Base-by-base conservation (phyloP, 2,329 filamentous ascomycete genomes). In the Zalaria obscura region DNA sequence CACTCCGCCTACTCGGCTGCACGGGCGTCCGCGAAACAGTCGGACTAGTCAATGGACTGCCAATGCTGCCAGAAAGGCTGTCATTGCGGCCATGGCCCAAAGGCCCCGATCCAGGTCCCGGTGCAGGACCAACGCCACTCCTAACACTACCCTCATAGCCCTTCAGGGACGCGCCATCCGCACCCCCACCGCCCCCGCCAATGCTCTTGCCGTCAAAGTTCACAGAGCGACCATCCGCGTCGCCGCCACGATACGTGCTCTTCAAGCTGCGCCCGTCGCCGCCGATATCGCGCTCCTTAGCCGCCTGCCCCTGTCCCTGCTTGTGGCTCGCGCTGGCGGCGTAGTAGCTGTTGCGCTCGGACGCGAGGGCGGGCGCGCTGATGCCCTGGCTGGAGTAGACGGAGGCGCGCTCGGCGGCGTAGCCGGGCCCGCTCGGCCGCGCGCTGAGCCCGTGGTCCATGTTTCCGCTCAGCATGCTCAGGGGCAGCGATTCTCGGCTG, bases 311-410 rank as follows among this genome's bases (percentile, higher is more conserved):
- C 45, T 50, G 40, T 48, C 47, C 38, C 44, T 50, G 28, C 39
- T 42, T 26, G 44, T 46, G 36, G 48, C 47, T 35, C 46, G 42
- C 37, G 52, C 67, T 75, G 45, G 76, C 76, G 27, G 81, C 76
- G 54, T 93, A 89, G 47, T 82, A 75, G 60, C 84, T 93, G 57
- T 82, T 89, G 38, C 88, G 73, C 54, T 94, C 88, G 44, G 80
- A 81, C 5, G 74, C 67, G 5, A 84, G 61, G 8, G 76, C 73
- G 4, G 80, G 78, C 1, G 73, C 73, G 9, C 59, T 56, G 33
- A 65, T 47, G 36, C 55, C 55, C 27, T 52, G 50, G 33, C 48
- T 50, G 8, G 52, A 54, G 63, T 94, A 94, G 40, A 95, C 76
- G 56, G 81, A 86, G 10, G 78, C 77, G n/a, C 83, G 72, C 59